phyloP scores from a whole-genome alignment of 257 asterid species.

The Lavandula angustifolia region DNA sequence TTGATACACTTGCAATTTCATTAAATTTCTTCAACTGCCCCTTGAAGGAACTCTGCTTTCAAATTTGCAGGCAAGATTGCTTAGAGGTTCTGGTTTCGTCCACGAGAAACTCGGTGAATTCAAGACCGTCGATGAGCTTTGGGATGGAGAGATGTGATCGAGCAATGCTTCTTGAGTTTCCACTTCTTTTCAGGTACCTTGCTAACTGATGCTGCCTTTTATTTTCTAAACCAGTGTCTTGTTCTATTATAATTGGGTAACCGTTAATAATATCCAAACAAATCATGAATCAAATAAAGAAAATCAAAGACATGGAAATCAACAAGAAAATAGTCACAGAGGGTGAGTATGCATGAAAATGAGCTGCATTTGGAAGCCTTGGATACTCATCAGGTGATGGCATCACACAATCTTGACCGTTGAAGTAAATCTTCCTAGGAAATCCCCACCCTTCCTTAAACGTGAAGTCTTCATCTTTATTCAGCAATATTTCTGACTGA shows the following conservation, averaged over 20 bases:
- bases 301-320: not conserved
- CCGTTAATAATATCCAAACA: too few species aligned
- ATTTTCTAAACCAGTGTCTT: too few species aligned
- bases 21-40: not conserved
- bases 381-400: conserved; percentile 68
- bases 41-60: not conserved
- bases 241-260: too few species aligned
- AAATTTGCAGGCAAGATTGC: conserved; percentile 52
- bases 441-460: conserved; percentile 79
- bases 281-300: not conserved
- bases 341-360: conserved; percentile 16
- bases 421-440: conserved; percentile 69
- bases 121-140: conserved; percentile 56
- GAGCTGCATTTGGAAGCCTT: conserved; percentile 51
- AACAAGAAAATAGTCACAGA: conserved; percentile 4
- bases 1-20: not conserved
- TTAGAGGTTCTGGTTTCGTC: conserved; percentile 50
- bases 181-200: too few species aligned
- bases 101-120: conserved; percentile 54
- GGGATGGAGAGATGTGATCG: too few species aligned
- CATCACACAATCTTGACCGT: conserved; percentile 74
- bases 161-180: too few species aligned
- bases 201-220: too few species aligned
- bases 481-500: conserved; percentile 67
- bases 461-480: conserved; percentile 55